These are phyloP conservation scores for Teunomyces aglyptinius DNA, from an alignment of 805 yeast genomes.

Conservation along the genomic window DNA sequence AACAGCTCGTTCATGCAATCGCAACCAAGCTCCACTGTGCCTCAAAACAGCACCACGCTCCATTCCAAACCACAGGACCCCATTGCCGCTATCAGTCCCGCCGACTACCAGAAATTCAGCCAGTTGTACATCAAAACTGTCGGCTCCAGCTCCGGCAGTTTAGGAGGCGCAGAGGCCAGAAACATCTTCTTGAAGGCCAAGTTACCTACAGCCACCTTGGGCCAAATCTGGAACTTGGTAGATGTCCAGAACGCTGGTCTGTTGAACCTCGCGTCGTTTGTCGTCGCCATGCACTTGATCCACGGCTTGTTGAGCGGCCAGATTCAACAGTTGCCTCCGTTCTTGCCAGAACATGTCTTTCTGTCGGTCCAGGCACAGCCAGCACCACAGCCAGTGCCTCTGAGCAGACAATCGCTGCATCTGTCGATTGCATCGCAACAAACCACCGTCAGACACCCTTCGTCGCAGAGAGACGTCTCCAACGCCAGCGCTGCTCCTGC, in stretches of 20 bases:
- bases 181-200: constrained; percentile 87
- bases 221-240: constrained; percentile 85
- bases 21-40: constrained; percentile 37
- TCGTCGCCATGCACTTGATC: constrained; percentile 92
- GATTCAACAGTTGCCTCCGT: constrained; percentile 53
- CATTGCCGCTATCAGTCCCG: constrained; percentile 50
- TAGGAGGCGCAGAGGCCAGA: constrained; percentile 79
- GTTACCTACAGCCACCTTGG: constrained; percentile 71
- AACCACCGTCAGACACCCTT: constrained; percentile 31
- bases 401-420: constrained; percentile 28
- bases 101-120: constrained; percentile 63
- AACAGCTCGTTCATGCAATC: constrained; percentile 40
- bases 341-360: constrained; percentile 41
- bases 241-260: constrained; percentile 75
- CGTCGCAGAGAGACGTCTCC: constrained; percentile 15
- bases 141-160: constrained; percentile 51
- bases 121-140: constrained; percentile 69
- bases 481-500: constrained; percentile 17
- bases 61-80: constrained; percentile 33
- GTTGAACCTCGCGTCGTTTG: constrained; percentile 71
- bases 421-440: constrained; percentile 34
- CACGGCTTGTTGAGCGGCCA: constrained; percentile 73
- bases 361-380: constrained; percentile 25
- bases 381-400: constrained; percentile 8
- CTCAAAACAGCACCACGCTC: constrained; percentile 33